These are phyloP conservation scores for Inga leiocalycina DNA, from an alignment of 306 rosid genomes.

Conservation along the genomic window DNA sequence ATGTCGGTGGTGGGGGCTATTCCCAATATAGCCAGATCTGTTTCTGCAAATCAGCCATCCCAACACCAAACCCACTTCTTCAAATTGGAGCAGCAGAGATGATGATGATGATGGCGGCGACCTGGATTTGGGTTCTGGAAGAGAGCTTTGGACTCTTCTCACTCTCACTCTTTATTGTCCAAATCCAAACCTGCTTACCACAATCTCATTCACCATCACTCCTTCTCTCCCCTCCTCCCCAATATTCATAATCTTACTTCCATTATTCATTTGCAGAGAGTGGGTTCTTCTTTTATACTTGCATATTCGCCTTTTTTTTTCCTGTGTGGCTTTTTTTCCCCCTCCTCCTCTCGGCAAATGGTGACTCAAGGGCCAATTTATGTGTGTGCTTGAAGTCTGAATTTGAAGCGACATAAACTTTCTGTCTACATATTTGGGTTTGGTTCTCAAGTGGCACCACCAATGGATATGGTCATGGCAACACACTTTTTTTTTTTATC, in stretches of 20 bases:
- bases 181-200: no score
- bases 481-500: not conserved
- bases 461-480: constrained; percentile 68
- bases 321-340: constrained; percentile 33
- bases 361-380: constrained; percentile 59
- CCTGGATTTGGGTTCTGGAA: no score
- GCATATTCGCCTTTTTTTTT: not conserved
- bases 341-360: constrained; percentile 26
- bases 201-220: no score
- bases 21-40: no score
- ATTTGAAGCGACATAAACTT: constrained; percentile 41
- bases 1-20: no score
- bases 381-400: constrained; percentile 38
- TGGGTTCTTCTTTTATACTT: not conserved
- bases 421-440: constrained; percentile 23
- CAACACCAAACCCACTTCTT: no score
- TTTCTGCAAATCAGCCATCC: no score
- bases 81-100: no score
- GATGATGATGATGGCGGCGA: no score
- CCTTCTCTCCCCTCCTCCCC: not conserved
- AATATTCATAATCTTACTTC: not conserved
- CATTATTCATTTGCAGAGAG: constrained; percentile 8
- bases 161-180: no score
- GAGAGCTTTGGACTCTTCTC: no score
- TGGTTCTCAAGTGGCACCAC: constrained; percentile 38